phyloP scores from a whole-genome alignment of 164 flowering plant genomes.

The Houttuynia cordata region DNA sequence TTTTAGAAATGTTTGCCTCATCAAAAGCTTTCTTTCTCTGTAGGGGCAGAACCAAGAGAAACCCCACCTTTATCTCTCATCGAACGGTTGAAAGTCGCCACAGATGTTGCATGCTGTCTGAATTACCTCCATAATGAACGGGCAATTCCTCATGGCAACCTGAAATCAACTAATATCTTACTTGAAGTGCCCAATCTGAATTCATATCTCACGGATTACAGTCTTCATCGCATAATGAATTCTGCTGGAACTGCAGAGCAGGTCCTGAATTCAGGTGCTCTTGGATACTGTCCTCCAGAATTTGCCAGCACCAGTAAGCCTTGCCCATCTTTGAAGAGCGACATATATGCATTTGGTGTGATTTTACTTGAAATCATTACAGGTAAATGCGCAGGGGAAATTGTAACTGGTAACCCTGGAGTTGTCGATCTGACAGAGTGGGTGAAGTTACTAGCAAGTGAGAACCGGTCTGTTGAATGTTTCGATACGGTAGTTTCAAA shows the following conservation, averaged over 20 bases:
- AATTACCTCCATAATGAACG: slow-evolving; percentile 57
- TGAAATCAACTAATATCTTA: slow-evolving; percentile 61
- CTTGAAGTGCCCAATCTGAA: slow-evolving; percentile 28
- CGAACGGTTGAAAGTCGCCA: slow-evolving; percentile 38
- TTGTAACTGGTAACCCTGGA: slow-evolving; percentile 29
- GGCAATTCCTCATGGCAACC: slow-evolving; percentile 71
- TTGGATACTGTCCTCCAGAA: slow-evolving; percentile 75
- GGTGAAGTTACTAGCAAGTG: too few species aligned
- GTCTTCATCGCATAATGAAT: slow-evolving; percentile 65
- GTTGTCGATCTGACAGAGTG: slow-evolving; percentile 61
- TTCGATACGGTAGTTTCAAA: slow-evolving; percentile 27
- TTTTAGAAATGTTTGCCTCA: too few species aligned
- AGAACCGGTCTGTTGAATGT: too few species aligned
- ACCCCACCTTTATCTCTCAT: slow-evolving; percentile 29
- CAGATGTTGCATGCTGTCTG: slow-evolving; percentile 47
- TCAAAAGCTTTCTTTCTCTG: not conserved
- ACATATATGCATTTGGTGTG: slow-evolving; percentile 73
- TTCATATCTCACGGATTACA: slow-evolving; percentile 49
- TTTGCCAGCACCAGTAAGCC: slow-evolving; percentile 61
- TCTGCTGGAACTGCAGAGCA: slow-evolving; percentile 64
- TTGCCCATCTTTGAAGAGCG: slow-evolving; percentile 61
- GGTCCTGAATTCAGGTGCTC: slow-evolving; percentile 58
- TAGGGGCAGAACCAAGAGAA: slow-evolving; percentile 34
- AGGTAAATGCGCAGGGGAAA: slow-evolving; percentile 53
- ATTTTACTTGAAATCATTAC: slow-evolving; percentile 59